phyloP scores from a whole-genome alignment of 2,329 filamentous ascomycete genomes.

The Colletotrichum sojae region DNA sequence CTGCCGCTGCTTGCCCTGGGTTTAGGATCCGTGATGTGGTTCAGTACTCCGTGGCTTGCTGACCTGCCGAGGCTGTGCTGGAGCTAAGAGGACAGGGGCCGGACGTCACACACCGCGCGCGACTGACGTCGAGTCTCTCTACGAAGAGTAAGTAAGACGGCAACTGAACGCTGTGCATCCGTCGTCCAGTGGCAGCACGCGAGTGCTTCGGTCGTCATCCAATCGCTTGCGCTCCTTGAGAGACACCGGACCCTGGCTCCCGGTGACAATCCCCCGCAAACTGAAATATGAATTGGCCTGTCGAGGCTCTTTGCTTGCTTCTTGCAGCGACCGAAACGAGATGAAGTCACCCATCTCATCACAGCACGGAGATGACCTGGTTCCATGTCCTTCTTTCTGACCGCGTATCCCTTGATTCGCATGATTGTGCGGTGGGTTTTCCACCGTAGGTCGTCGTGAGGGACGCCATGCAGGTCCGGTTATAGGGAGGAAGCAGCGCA shows the following conservation, averaged over 20 bases:
- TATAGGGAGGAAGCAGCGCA: not conserved
- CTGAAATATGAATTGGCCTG: slow-evolving; percentile 8
- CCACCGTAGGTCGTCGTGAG: not conserved
- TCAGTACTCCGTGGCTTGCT: slow-evolving; percentile 40
- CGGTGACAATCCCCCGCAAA: slow-evolving; percentile 36
- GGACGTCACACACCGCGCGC: slow-evolving; percentile 17
- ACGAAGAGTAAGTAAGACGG: not conserved
- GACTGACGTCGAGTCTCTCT: not conserved
- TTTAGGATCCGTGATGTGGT: slow-evolving; percentile 33
- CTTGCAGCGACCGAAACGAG: slow-evolving; percentile 1
- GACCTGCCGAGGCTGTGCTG: slow-evolving; percentile 38
- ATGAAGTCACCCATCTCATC: slow-evolving; percentile 21
- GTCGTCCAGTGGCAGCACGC: slow-evolving; percentile 27
- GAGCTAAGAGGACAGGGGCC: slow-evolving; percentile 33
- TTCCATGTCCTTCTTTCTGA: slow-evolving; percentile 8
- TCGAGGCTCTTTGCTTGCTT: slow-evolving; percentile 25
- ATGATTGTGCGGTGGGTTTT: slow-evolving; percentile 1
- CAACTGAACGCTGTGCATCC: not conserved
- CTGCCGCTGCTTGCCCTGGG: not conserved
- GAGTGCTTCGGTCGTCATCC: slow-evolving; percentile 37
- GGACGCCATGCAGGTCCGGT: slow-evolving; percentile 11
- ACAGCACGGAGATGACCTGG: slow-evolving; percentile 9
- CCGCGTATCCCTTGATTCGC: not conserved
- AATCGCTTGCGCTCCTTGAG: slow-evolving; percentile 41
- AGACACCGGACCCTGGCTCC: slow-evolving; percentile 33